Evolutionary conservation across 192 early-diverging fungal species (phyloP).

Genomic region (Coemansia sp.): DNA sequence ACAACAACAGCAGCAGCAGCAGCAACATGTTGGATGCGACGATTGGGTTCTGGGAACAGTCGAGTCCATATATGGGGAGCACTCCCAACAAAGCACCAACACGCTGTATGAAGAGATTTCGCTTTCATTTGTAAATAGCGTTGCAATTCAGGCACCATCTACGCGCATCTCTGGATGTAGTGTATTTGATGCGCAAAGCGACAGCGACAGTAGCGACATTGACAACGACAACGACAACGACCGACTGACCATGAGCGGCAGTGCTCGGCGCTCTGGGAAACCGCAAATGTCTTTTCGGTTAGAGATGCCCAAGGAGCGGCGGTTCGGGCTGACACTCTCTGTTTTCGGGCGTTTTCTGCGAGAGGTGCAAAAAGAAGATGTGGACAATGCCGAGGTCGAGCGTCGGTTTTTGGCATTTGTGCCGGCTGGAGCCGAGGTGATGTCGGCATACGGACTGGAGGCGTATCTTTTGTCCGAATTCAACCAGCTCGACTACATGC

Average conservation of each 20-base stretch:
- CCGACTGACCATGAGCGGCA: conserved; percentile 12
- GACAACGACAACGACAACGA: conserved; percentile 19
- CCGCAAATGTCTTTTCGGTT: conserved; percentile 16
- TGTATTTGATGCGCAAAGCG: neutral
- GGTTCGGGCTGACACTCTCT: conserved; percentile 34
- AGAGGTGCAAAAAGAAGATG: conserved; percentile 40
- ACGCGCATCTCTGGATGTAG: neutral
- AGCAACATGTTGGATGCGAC: conserved; percentile 18
- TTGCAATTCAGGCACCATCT: neutral
- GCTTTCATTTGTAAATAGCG: conserved; percentile 13
- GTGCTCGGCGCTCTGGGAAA: neutral
- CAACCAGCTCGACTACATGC: conserved; percentile 25
- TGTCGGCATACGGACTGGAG: conserved; percentile 48
- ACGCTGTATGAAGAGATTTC: conserved; percentile 39
- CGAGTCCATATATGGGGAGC: conserved; percentile 17
- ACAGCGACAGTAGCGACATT: conserved; percentile 12
- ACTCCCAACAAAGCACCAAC: conserved; percentile 32
- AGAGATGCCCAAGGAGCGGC: conserved; percentile 25
- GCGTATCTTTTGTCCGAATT: conserved; percentile 41
- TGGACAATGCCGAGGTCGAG: conserved; percentile 24
- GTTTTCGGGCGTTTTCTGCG: conserved; percentile 46
- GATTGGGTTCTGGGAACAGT: conserved; percentile 14
- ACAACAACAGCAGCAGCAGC: conserved; percentile 9
- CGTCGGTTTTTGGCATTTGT: conserved; percentile 38
- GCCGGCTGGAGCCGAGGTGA: conserved; percentile 15